These are phyloP conservation scores for Pichia sp. DNA, from an alignment of 1,139 yeast species.

Conservation along the genomic window DNA sequence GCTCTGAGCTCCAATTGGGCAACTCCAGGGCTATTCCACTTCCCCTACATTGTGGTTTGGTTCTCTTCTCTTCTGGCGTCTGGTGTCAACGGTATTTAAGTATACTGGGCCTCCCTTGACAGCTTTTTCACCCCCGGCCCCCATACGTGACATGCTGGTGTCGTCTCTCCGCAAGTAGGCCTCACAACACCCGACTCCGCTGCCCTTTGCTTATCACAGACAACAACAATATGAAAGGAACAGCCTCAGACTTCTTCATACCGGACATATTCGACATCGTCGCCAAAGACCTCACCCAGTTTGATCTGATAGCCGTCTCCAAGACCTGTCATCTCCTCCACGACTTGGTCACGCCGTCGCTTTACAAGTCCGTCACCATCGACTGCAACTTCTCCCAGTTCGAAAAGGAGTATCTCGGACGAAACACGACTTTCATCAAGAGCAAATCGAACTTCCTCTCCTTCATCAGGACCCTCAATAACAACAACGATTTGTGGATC, in stretches of 20 bases:
- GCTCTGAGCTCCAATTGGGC: neutral
- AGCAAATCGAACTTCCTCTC: conserved; percentile 22
- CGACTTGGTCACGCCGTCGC: conserved; percentile 7
- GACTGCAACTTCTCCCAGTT: conserved; percentile 25
- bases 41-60: too few relatives aligned
- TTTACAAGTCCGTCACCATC: conserved; percentile 24
- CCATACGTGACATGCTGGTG: too few relatives aligned
- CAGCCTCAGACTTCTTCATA: conserved; percentile 10
- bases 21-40: too few relatives aligned
- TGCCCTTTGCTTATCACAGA: too few relatives aligned
- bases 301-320: conserved; percentile 22
- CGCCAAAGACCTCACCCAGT: conserved; percentile 22
- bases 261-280: conserved; percentile 24
- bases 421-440: conserved; percentile 23
- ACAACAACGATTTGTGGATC: conserved; percentile 1
- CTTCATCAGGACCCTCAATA: conserved; percentile 13
- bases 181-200: too few relatives aligned
- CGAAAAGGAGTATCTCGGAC: conserved; percentile 22
- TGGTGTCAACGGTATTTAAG: too few relatives aligned
- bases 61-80: neutral
- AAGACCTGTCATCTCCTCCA: conserved; percentile 14
- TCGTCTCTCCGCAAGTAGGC: too few relatives aligned
- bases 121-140: too few relatives aligned
- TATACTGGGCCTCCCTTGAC: too few relatives aligned
- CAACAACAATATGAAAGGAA: conserved; percentile 3